A percentile compares a stretch with the other conserved stretches of the same genome.
Evolutionary conservation across 1,139 yeast species (phyloP).

Genomic region (Yamadazyma dendronema): DNA sequence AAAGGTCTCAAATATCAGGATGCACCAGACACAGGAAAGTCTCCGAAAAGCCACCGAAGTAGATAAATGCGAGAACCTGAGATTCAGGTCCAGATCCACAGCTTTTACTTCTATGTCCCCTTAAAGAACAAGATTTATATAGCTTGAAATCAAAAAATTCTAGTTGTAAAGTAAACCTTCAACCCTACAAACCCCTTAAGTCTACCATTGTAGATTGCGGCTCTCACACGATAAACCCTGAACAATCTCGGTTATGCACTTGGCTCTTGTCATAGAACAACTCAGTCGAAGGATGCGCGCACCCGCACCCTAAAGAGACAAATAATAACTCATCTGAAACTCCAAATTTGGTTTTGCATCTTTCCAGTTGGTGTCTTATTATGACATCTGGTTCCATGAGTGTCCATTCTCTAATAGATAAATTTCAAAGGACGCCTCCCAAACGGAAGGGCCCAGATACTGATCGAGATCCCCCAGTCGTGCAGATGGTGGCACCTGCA

Average conservation of each 20-base stretch:
- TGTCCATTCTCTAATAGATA: slow-evolving; percentile 27
- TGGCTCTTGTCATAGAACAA: not conserved
- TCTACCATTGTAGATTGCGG: too few relatives aligned
- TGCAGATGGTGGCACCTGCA: not conserved
- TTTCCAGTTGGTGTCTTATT: slow-evolving; percentile 3
- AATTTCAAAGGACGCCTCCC: slow-evolving; percentile 11
- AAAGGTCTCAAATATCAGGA: not conserved
- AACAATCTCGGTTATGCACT: slow-evolving; percentile 1
- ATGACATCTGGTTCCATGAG: slow-evolving; percentile 24
- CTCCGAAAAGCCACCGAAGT: too few relatives aligned
- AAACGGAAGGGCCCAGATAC: not conserved
- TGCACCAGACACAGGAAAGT: too few relatives aligned
- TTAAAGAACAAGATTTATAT: too few relatives aligned
- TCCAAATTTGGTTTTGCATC: not conserved
- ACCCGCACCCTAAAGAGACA: slow-evolving; percentile 1
- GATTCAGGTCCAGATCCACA: too few relatives aligned
- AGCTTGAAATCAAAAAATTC: too few relatives aligned
- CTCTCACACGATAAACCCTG: not conserved
- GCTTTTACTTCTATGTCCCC: too few relatives aligned
- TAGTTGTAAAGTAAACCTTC: too few relatives aligned
- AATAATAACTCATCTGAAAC: slow-evolving; percentile 1
- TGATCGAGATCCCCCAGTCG: not conserved
- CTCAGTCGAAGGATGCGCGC: not conserved
- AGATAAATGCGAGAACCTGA: too few relatives aligned
- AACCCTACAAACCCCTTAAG: too few relatives aligned